A percentile compares a stretch with the other conserved stretches of the same genome.
These are phyloP conservation scores for Coniochaeta pulveracea DNA, from an alignment of 2,329 filamentous ascomycete species.

Conservation along the genomic window DNA sequence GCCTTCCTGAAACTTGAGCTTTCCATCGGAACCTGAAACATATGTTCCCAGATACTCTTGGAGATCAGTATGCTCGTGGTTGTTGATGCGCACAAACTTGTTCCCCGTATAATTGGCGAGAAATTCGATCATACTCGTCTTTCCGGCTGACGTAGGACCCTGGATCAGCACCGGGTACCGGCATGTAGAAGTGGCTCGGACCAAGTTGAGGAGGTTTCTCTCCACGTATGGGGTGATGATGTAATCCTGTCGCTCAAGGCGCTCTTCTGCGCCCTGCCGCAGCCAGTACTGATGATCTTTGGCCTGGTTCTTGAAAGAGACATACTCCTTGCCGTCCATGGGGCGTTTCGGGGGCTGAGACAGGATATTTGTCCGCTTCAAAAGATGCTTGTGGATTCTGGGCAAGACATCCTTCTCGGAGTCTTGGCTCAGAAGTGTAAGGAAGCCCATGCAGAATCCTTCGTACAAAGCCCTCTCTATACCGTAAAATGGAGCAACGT, in stretches of 20 bases:
- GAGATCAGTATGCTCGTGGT: conserved; percentile 96
- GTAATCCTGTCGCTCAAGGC: conserved; percentile 73
- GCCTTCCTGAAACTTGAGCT: conserved; percentile 84
- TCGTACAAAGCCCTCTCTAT: conserved; percentile 81
- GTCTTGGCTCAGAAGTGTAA: conserved; percentile 73
- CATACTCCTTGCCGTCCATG: conserved; percentile 63
- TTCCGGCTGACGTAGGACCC: conserved; percentile 91
- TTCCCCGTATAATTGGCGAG: conserved; percentile 94
- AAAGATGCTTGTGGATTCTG: conserved; percentile 68
- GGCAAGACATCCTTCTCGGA: conserved; percentile 73
- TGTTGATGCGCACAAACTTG: conserved; percentile 97
- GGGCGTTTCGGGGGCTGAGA: conserved; percentile 70
- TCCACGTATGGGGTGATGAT: conserved; percentile 95
- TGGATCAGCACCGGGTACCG: conserved; percentile 92
- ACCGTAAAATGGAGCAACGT: conserved; percentile 75
- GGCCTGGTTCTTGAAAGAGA: conserved; percentile 60
- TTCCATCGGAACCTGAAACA: conserved; percentile 73
- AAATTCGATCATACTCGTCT: conserved; percentile 99
- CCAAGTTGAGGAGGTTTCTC: conserved; percentile 86
- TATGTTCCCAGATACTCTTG: conserved; percentile 98
- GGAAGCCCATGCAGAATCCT: conserved; percentile 95
- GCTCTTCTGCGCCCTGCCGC: conserved; percentile 56
- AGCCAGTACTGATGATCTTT: conserved; percentile 78
- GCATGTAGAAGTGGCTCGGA: conserved; percentile 83
- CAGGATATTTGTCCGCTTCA: conserved; percentile 56